Base-by-base conservation (phyloP, 1,139 yeast genomes). In the Geotrichum carabidarum region DNA sequence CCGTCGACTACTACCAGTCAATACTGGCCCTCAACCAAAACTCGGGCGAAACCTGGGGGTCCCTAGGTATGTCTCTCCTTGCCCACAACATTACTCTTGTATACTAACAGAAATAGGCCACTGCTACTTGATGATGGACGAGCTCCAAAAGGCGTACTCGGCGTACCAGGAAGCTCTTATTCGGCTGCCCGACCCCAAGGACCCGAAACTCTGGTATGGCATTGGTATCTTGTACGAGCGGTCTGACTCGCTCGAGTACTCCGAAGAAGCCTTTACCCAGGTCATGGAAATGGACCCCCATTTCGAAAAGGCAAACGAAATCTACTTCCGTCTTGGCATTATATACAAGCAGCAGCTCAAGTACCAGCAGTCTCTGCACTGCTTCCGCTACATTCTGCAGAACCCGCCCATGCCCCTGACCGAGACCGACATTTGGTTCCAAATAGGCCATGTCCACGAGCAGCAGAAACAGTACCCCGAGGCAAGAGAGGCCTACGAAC, bases 351-450 rank as follows among this genome's bases (percentile, higher is more conserved):
- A 91, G 71, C 98, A 91, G 71, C 86, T 86, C 52, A 91, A 91
- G 71, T 79, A 87, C 68, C 81, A 83, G 57, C 87, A 85, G 67
- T 95, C 96, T 4, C 77, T 93, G 59, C 97, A 90, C 69, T 93
- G 98, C 69, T 93, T 93, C 77, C 86, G 89, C 68, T 93, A 91
- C 71, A 93, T 93, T 61, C 74, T 93, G 62, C 78, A 84, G 56
- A 86, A 84, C 70, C 99, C 99, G 1, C 99, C 99, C 1, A 86
- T 88, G 54, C 99, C 99, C 1, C 76, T 93, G 62, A 91, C 97
- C 45, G 96, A 90, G 68, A 91, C 96, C 48, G 99, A 93, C 68
- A 95, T 93, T 55, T 93, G 98, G 98, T 93, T 93, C 75, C 99
- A 93, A 72, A 86, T 93, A 62, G 99, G 99, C 48, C 86, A 90